phyloP scores from a whole-genome alignment of 495 filamentous ascomycete genomes.

The Opeltia flavorubescens region DNA sequence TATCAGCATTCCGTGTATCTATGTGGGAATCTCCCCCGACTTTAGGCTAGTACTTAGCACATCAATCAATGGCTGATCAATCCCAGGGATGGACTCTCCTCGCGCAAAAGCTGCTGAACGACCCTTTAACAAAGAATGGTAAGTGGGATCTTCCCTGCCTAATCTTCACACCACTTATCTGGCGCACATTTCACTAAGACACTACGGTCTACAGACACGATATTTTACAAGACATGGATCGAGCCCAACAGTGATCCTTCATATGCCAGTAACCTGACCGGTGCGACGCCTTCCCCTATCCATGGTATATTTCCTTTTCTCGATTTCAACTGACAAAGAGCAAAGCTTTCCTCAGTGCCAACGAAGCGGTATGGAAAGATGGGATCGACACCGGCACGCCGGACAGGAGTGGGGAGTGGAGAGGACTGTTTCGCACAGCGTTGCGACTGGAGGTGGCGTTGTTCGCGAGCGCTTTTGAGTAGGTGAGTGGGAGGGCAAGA shows the following conservation, averaged over 20 bases:
- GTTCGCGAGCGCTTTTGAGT: not conserved
- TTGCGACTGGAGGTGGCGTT: not conserved
- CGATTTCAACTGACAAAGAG: too few species aligned
- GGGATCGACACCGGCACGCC: not conserved
- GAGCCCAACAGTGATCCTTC: not conserved
- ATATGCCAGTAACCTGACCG: not conserved
- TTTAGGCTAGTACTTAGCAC: too few species aligned
- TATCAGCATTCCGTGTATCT: slow-evolving; percentile 2
- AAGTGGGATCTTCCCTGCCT: too few species aligned
- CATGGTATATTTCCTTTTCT: too few species aligned
- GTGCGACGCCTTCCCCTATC: not conserved
- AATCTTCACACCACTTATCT: not conserved
- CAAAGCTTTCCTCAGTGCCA: not conserved
- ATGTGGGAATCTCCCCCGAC: not conserved
- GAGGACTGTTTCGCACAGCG: not conserved
- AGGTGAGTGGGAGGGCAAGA: not conserved
- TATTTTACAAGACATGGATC: slow-evolving; percentile 1
- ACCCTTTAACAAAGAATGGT: not conserved
- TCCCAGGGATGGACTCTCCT: not conserved
- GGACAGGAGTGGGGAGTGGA: not conserved
- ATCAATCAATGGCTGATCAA: not conserved
- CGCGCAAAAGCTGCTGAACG: not conserved
- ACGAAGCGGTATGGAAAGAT: slow-evolving; percentile 1
- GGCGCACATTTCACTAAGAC: not conserved
- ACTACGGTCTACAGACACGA: not conserved